Conservation (phyloP, 208 protist genomes). For the Novymonas esmeraldas region DNA sequence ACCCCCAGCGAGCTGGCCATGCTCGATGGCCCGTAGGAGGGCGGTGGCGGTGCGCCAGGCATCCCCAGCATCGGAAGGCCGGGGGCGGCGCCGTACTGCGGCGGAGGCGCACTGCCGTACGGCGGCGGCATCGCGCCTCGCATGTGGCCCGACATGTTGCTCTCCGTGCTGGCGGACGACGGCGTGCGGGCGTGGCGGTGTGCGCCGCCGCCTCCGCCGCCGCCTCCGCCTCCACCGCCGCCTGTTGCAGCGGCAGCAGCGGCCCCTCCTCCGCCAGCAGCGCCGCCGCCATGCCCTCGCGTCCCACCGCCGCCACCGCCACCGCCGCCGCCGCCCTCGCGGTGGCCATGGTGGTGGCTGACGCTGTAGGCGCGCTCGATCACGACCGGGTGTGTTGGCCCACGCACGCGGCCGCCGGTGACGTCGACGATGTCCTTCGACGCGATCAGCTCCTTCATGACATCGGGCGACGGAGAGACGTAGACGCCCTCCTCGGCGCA, state of each 20-base stretch:
- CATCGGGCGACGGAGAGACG: constrained; percentile 53
- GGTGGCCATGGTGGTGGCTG: constrained; percentile 31
- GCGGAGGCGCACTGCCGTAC: constrained; percentile 20
- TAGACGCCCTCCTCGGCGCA: constrained; percentile 68
- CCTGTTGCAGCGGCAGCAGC: too few species aligned
- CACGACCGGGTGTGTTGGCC: constrained; percentile 77
- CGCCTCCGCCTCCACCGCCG: not conserved
- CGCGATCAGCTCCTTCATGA: constrained; percentile 59
- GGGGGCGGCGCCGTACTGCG: constrained; percentile 16
- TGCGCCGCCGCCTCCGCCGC: not conserved
- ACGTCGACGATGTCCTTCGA: constrained; percentile 58
- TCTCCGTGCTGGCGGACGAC: constrained; percentile 22
- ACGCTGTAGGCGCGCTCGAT: constrained; percentile 78
- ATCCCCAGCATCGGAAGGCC: not conserved
- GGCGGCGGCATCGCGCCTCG: constrained; percentile 24
- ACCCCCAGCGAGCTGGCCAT: constrained; percentile 16
- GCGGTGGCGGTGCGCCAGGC: constrained; percentile 3
- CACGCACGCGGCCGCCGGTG: constrained; percentile 49
- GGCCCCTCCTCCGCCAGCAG: not conserved
- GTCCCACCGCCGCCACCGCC: not conserved
- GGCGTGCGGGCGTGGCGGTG: constrained; percentile 14
- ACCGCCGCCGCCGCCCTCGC: constrained; percentile 10
- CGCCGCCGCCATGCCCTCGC: not conserved
- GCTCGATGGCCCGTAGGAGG: constrained; percentile 20
- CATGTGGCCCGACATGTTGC: constrained; percentile 19